Conservation (phyloP, 2,329 filamentous ascomycete species). For the Clarireedia sp. region DNA sequence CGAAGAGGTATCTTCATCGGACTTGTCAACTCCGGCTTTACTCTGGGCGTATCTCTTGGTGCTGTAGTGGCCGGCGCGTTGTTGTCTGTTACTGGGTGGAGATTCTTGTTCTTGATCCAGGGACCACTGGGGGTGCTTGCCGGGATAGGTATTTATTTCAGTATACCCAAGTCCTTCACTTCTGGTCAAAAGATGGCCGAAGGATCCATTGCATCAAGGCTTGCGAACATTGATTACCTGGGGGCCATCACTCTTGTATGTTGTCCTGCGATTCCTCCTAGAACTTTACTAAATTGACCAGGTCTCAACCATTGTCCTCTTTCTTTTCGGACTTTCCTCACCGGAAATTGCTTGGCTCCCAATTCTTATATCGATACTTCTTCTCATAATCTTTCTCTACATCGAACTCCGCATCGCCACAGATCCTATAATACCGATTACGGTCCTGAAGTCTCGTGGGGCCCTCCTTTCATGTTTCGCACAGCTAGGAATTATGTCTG, state of each 20-base stretch:
- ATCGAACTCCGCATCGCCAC: conserved; percentile 55
- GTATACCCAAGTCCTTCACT: conserved; percentile 47
- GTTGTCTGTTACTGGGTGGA: conserved; percentile 59
- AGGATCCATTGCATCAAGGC: conserved; percentile 41
- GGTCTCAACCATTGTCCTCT: conserved; percentile 58
- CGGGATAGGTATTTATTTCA: conserved; percentile 54
- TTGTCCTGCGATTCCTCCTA: not conserved
- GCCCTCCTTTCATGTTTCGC: conserved; percentile 66
- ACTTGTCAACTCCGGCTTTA: conserved; percentile 65
- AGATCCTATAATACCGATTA: conserved; percentile 69
- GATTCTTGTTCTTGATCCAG: conserved; percentile 67
- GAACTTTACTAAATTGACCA: conserved; percentile 29
- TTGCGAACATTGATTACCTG: conserved; percentile 65
- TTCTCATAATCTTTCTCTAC: conserved; percentile 46
- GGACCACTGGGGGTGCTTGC: conserved; percentile 54
- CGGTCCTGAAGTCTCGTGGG: conserved; percentile 60
- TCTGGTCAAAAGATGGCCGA: conserved; percentile 30
- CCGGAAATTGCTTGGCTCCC: conserved; percentile 51
- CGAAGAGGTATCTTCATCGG: conserved; percentile 67
- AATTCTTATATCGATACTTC: conserved; percentile 48
- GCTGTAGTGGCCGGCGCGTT: conserved; percentile 63
- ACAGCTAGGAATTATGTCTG: conserved; percentile 71
- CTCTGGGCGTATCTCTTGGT: conserved; percentile 61
- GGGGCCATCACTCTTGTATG: conserved; percentile 60
- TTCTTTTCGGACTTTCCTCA: conserved; percentile 63